Conservation (phyloP, 2,329 filamentous ascomycete species). For the Knufia petricola region DNA sequence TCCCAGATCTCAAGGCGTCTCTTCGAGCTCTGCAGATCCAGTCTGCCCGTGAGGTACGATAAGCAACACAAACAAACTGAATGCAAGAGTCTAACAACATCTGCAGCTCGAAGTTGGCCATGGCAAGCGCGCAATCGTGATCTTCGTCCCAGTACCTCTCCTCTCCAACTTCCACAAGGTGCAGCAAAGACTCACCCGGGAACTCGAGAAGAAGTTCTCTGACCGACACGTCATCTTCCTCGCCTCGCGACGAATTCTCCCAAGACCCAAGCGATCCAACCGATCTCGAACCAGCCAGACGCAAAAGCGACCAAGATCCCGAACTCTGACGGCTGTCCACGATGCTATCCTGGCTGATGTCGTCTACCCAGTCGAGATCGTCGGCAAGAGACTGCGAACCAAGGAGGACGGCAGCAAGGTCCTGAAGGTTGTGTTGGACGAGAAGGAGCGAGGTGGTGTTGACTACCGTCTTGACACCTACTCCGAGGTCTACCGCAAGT, state of each 20-base stretch:
- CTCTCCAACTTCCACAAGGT: constrained; percentile 98
- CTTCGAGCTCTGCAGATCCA: constrained; percentile 98
- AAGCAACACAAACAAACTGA: neutral
- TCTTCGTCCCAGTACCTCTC: constrained; percentile 99
- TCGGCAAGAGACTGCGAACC: constrained; percentile 97
- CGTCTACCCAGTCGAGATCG: constrained; percentile 99
- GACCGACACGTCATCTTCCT: constrained; percentile 99
- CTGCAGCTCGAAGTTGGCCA: constrained; percentile 98
- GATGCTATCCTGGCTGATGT: constrained; percentile 96
- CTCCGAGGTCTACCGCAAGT: constrained; percentile 96
- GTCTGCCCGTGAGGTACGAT: constrained; percentile 87
- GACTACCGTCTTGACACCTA: constrained; percentile 99
- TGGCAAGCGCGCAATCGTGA: constrained; percentile 99
- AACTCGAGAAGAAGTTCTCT: constrained; percentile 99
- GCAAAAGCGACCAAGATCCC: constrained; percentile 97
- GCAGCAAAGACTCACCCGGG: constrained; percentile 98
- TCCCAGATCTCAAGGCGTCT: constrained; percentile 89
- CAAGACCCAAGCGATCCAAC: constrained; percentile 96
- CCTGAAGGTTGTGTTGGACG: constrained; percentile 97
- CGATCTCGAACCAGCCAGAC: constrained; percentile 92
- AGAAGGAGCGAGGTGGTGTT: constrained; percentile 99
- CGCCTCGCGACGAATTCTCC: constrained; percentile 95
- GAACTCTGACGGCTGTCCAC: constrained; percentile 97
- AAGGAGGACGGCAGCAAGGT: constrained; percentile 98
- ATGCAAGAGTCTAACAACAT: constrained; percentile 13